A percentile compares a stretch with the other conserved stretches of the same genome.
phyloP scores from a whole-genome alignment of 1,139 yeast species.

The Geotrichum macrosporum region DNA sequence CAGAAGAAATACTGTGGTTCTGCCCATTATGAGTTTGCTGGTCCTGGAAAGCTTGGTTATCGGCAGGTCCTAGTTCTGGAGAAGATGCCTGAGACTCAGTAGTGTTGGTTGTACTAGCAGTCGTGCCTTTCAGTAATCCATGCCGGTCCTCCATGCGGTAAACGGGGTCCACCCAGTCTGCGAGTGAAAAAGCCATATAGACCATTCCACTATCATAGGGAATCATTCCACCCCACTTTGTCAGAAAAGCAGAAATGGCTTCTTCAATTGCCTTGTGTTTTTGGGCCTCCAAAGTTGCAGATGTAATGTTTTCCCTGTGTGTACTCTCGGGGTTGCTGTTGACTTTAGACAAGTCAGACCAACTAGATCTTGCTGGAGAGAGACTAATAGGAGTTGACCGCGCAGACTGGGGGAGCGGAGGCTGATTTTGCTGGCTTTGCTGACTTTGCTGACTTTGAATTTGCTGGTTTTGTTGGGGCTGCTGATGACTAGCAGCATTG shows the following conservation, averaged over 20 bases:
- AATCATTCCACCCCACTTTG: constrained; percentile 73
- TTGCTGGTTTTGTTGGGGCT: neutral
- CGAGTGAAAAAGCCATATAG: constrained; percentile 83
- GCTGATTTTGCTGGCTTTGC: no score
- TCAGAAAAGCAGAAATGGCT: constrained; percentile 59
- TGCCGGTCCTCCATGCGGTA: constrained; percentile 15
- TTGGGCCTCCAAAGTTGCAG: constrained; percentile 12
- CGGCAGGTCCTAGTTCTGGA: constrained; percentile 11
- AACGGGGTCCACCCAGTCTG: constrained; percentile 82
- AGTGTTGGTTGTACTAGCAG: constrained; percentile 4
- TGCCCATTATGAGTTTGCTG: neutral
- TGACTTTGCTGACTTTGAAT: no score
- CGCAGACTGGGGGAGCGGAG: no score
- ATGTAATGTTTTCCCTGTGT: constrained; percentile 2
- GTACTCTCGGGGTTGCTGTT: neutral
- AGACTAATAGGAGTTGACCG: constrained; percentile 1
- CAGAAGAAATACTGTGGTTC: neutral
- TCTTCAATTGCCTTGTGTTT: constrained; percentile 44
- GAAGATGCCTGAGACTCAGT: constrained; percentile 11
- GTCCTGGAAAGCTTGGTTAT: neutral
- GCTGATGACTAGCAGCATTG: neutral
- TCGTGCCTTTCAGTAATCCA: neutral
- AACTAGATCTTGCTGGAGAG: constrained; percentile 6
- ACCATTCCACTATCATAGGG: constrained; percentile 78
- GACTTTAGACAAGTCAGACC: neutral